phyloP scores from a whole-genome alignment of 805 yeast genomes.

The Tetrapisispora taiwanensis region DNA sequence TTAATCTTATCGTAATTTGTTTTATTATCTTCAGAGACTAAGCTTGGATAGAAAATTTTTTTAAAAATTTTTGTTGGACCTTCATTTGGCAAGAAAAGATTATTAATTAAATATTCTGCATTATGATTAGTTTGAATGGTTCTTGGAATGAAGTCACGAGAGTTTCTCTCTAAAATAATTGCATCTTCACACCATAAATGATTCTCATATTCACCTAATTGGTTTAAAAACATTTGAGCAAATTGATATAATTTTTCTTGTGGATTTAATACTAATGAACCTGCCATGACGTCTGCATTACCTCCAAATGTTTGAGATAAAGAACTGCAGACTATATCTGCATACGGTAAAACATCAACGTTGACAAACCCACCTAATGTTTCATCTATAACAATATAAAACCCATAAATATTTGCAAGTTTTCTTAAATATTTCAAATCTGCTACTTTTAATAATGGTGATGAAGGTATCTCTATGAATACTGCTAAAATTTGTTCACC shows the following conservation, averaged over 20 bases:
- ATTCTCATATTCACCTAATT: slow-evolving; percentile 55
- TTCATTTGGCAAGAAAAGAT: slow-evolving; percentile 37
- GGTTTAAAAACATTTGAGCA: slow-evolving; percentile 30
- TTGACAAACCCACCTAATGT: slow-evolving; percentile 89
- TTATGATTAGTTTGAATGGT: slow-evolving; percentile 44
- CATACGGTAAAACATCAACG: slow-evolving; percentile 66
- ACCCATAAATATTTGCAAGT: slow-evolving; percentile 59
- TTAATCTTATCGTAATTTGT: slow-evolving; percentile 61
- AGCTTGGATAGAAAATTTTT: slow-evolving; percentile 62
- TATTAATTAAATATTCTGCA: slow-evolving; percentile 41
- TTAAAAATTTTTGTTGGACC: slow-evolving; percentile 37
- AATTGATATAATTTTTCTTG: slow-evolving; percentile 39
- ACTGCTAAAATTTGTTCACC: slow-evolving; percentile 67
- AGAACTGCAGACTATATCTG: slow-evolving; percentile 82
- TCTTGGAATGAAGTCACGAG: slow-evolving; percentile 73
- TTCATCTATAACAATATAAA: slow-evolving; percentile 83
- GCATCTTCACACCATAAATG: slow-evolving; percentile 91
- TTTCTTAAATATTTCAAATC: slow-evolving; percentile 54
- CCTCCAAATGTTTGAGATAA: slow-evolving; percentile 90
- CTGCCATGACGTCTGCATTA: slow-evolving; percentile 93
- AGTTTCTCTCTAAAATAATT: slow-evolving; percentile 80
- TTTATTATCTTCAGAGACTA: slow-evolving; percentile 37
- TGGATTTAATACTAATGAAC: slow-evolving; percentile 74
- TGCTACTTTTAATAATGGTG: slow-evolving; percentile 84
- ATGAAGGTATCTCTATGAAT: slow-evolving; percentile 90